Base-by-base conservation (phyloP, 2,329 filamentous ascomycete genomes). In the Verticillium klebahnii region DNA sequence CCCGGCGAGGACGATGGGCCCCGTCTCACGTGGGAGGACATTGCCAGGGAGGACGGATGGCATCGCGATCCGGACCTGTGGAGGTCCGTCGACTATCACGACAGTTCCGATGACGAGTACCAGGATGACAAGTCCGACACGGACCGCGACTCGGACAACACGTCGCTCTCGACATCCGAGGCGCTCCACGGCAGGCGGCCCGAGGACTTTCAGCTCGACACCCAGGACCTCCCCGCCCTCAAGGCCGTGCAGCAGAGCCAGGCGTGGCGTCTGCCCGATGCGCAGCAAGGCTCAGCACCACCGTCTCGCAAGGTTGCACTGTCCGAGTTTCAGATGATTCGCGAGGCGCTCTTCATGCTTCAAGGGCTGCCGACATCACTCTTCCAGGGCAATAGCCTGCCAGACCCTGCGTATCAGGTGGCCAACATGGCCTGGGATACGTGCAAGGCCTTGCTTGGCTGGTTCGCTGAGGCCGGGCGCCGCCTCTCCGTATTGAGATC, bases 341-440 rank as follows among this genome's bases (percentile, higher is more conserved):
- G 76, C 79, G 63, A 66, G 70, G 85, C 87, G 0, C 78, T 97
- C 0, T 94, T 92, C 69, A 96, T 97, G 91, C 82, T 98, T 0
- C 85, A 87, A 60, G 93, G 93, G 0, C 77, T 95, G 4, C 84
- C 88, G 6, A 94, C 90, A 2, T 89, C 87, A 1, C 71, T 97
- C 1, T 97, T 93, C 68, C 77, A 76, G 61, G 25, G 67, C 3
- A 69, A 79, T 57, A 78, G 76, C 15, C 66, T 71, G 7, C 77
- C 78, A 0, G 71, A 75, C 1, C 68, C 75, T 4, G 68, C 67
- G 1, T 84, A 80, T 60, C 80, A 84, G 61, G 75, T 85, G 31
- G 69, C 74, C 0, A 77, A 82, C 61, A 72, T 84, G 12, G 80
- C 80, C 0, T 79, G 77, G 77, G 78, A 83, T 25, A 78, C 82